phyloP scores from a whole-genome alignment of 176 grass and related monocot species.

The Hsuehochloa calcarea region DNA sequence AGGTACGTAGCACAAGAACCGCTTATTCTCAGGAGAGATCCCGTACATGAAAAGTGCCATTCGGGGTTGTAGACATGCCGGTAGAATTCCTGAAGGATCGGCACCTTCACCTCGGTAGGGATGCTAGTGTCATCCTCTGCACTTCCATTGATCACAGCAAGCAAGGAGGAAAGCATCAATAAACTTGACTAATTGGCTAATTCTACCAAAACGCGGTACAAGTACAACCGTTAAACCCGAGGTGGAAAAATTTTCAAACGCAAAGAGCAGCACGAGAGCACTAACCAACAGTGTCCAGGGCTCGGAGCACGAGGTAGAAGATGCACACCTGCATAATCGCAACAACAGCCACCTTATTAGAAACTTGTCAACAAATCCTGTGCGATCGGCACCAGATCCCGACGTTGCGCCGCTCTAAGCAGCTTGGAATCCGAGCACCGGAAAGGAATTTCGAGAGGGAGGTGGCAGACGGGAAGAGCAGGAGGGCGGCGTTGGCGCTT shows the following conservation, averaged over 20 bases:
- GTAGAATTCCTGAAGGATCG: conserved; percentile 75
- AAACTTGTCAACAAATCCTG: neutral
- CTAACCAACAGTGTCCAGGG: conserved; percentile 93
- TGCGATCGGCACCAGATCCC: neutral
- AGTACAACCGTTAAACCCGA: neutral
- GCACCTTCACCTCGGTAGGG: conserved; percentile 68
- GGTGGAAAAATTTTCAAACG: neutral
- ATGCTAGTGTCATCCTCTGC: conserved; percentile 98
- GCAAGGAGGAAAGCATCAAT: neutral
- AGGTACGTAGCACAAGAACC: neutral
- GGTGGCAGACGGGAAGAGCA: neutral
- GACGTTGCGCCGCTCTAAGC: neutral
- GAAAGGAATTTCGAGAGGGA: neutral
- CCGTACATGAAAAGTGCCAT: conserved; percentile 73
- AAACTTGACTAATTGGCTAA: neutral
- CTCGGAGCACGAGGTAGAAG: conserved; percentile 98
- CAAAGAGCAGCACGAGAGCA: neutral
- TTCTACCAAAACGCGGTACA: conserved; percentile 14
- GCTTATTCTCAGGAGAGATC: neutral
- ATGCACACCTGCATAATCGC: conserved; percentile 74
- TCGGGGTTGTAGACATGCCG: conserved; percentile 64
- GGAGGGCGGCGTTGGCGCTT: neutral
- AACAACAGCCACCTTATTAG: neutral
- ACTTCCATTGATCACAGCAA: neutral
- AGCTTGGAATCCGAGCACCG: neutral